Base-by-base conservation (phyloP, 2,329 filamentous ascomycete genomes). In the Aspergillus sp. region DNA sequence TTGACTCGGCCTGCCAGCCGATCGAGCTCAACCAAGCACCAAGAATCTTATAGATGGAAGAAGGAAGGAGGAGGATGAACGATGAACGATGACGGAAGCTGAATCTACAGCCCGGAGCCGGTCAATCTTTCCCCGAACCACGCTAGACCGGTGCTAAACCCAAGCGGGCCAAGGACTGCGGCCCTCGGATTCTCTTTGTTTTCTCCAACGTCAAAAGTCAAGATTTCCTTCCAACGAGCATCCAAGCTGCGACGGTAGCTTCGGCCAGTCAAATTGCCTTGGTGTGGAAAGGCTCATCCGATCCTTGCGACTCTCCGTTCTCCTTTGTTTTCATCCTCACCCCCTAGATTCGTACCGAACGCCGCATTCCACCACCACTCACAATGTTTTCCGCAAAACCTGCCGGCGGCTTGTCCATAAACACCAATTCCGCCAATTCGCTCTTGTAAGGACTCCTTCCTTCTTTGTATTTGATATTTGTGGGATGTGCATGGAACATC, bases 371-470 rank as follows among this genome's bases (percentile, higher is more conserved):
- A 49, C 42, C 55, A 18, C 45, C 50, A 20, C 16, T 46, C 55
- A 55, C 29, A 46, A 76, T 77, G 74, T 77, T 77, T 63, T 69
- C 69, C 56, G 61, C 73, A 52, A 77, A 77, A 65, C 66, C 74
- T 32, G 67, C 75, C 31, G 67, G 69, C 67, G 74, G 74, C 51
- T 74, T 85, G 69, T 82, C 79, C 60, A 79, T 85, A 67, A 86
- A 85, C 67, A 85, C 84, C 20, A 78, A 78, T 62, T 73, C 76
- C 24, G 72, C 73, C 53, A 80, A 80, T 69, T 77, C 78, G 55
- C 72, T 81, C 50, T 82, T 82, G 80, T 82, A 73, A 73, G 79
- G 18, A 24, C 45, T 7, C 20, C 20, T 47, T 18, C 20, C 20
- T 18, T 46, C 20, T 22, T 24, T 20, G 45, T 14, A 9, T 47